A percentile compares a stretch with the other conserved stretches of the same genome.
These are phyloP conservation scores for Boechera stricta DNA, from an alignment of 345 rosid genomes.

Conservation along the genomic window DNA sequence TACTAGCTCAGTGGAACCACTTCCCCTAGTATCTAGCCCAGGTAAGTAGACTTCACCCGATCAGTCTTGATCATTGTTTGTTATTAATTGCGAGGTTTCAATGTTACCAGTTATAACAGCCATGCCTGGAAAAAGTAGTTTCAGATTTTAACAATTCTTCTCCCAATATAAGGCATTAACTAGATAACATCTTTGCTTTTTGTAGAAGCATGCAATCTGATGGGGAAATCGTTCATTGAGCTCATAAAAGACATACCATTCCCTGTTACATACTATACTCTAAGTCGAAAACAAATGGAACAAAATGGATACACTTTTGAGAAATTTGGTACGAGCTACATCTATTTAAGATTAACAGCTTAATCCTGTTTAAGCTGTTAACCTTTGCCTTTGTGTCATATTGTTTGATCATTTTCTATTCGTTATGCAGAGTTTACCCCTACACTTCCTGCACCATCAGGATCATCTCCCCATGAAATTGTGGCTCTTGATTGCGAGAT, in stretches of 20 bases:
- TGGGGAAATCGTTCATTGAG: conserved; percentile 48
- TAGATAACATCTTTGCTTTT: conserved; percentile 26
- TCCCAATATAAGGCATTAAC: background rate
- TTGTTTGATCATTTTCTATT: conserved; percentile 32
- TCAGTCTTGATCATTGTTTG: background rate
- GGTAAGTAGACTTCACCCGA: conserved; percentile 47
- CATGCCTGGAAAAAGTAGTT: background rate
- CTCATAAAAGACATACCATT: conserved; percentile 74
- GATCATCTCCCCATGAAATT: conserved; percentile 56
- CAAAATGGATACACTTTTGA: conserved; percentile 73
- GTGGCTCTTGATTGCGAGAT: conserved; percentile 98
- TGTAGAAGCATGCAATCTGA: conserved; percentile 47
- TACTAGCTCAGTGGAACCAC: conserved; percentile 44
- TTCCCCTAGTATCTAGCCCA: conserved; percentile 49
- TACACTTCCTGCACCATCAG: conserved; percentile 75
- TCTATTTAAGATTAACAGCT: conserved; percentile 5
- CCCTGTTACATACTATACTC: conserved; percentile 74
- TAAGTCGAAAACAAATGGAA: conserved; percentile 74
- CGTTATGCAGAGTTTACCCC: conserved; percentile 60
- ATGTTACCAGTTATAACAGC: background rate
- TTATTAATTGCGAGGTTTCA: background rate
- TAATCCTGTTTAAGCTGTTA: conserved; percentile 12
- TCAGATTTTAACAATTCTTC: background rate
- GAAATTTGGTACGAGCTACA: conserved; percentile 55
- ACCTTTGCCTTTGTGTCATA: conserved; percentile 9